phyloP scores from a whole-genome alignment of 2,329 filamentous ascomycete species.

The Akanthomyces lecanii region DNA sequence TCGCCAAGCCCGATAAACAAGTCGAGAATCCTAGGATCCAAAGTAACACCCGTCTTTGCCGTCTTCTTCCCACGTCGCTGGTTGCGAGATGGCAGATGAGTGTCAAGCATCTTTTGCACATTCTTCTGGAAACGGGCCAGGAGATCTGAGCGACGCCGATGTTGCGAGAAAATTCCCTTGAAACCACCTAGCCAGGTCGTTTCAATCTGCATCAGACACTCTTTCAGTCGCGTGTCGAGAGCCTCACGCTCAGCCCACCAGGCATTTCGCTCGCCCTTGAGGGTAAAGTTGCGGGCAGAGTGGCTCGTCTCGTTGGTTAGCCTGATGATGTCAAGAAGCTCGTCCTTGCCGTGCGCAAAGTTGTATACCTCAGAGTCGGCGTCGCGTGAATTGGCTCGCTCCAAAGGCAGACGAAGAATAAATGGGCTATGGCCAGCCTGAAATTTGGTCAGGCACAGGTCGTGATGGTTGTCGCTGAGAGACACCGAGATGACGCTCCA shows the following conservation, averaged over 20 bases:
- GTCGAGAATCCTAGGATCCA: constrained; percentile 67
- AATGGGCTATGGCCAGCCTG: constrained; percentile 74
- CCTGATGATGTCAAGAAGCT: constrained; percentile 78
- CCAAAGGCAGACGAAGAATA: constrained; percentile 78
- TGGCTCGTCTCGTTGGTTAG: constrained; percentile 82
- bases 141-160: constrained; percentile 56
- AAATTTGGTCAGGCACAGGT: constrained; percentile 85
- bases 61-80: constrained; percentile 53
- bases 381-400: constrained; percentile 75
- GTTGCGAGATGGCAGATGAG: constrained; percentile 78
- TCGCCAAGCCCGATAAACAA: constrained; percentile 84
- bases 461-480: constrained; percentile 74
- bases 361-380: constrained; percentile 74
- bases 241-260: constrained; percentile 89
- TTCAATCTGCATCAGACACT: constrained; percentile 80
- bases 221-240: constrained; percentile 71
- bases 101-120: constrained; percentile 75
- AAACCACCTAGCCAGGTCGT: constrained; percentile 94
- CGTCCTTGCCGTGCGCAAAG: constrained; percentile 73
- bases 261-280: constrained; percentile 69
- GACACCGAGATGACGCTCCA: constrained; percentile 88
- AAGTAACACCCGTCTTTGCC: constrained; percentile 39
- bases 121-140: constrained; percentile 71
- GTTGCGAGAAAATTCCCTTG: constrained; percentile 84
- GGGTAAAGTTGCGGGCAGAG: constrained; percentile 62